A percentile compares a stretch with the other conserved stretches of the same genome.
Evolutionary conservation across 176 grass and related monocot species (phyloP).

Genomic region (Eragrostis curvula): DNA sequence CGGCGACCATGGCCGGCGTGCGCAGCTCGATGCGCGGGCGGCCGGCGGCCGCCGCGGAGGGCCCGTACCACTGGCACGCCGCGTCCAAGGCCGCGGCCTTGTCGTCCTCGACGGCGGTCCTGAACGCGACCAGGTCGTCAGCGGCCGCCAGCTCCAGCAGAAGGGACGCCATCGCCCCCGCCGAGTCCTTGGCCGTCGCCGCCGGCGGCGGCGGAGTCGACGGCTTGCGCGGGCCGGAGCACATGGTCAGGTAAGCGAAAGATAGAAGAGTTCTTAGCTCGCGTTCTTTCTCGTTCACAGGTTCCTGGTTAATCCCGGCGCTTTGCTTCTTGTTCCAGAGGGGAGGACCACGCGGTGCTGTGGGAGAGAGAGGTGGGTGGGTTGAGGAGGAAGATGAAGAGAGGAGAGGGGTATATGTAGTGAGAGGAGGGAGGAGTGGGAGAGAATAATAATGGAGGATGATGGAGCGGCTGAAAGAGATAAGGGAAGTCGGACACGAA

Average conservation of each 20-base stretch:
- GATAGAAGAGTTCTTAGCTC: neutral
- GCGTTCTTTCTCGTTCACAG: constrained; percentile 34
- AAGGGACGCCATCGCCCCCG: constrained; percentile 20
- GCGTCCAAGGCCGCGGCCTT: constrained; percentile 24
- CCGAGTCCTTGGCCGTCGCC: neutral
- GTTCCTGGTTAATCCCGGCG: neutral
- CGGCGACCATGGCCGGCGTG: constrained; percentile 85
- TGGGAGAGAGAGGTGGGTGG: constrained; percentile 9
- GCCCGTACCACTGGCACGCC: constrained; percentile 59
- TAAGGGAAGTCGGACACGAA: constrained; percentile 62
- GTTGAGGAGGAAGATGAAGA: neutral
- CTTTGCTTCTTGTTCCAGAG: neutral
- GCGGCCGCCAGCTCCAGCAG: constrained; percentile 82
- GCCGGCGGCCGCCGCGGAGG: constrained; percentile 17
- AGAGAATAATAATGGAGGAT: constrained; percentile 60
- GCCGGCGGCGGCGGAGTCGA: constrained; percentile 36
- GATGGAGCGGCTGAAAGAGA: constrained; percentile 42
- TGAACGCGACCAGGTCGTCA: constrained; percentile 65
- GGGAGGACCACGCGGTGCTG: constrained; percentile 19
- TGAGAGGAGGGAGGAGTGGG: neutral
- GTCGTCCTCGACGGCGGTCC: constrained; percentile 59
- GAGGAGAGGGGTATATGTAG: constrained; percentile 47
- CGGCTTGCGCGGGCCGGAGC: constrained; percentile 69
- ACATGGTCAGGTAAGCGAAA: constrained; percentile 47
- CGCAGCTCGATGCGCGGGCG: constrained; percentile 60